Conservation (phyloP, 805 yeast genomes). For the Ogataea zsoltii region DNA sequence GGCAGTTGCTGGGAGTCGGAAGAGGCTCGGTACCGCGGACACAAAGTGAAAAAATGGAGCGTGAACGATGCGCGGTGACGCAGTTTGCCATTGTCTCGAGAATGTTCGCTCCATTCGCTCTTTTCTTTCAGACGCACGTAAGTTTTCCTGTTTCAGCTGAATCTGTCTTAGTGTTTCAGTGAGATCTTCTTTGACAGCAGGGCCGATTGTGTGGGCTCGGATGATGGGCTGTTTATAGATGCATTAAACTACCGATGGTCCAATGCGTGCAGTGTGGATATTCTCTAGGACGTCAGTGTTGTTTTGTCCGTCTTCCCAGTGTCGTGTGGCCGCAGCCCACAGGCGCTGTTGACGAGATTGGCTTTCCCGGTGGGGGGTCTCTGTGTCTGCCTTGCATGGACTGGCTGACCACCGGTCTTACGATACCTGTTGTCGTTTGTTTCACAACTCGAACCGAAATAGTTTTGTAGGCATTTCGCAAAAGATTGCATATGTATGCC, state of each 20-base stretch:
- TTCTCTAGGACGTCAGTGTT: not conserved
- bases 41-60: not conserved
- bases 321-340: no score
- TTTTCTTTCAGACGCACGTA: slow-evolving; percentile 1
- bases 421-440: no score
- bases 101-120: not conserved
- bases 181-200: slow-evolving; percentile 3
- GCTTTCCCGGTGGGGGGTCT: no score
- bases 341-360: no score
- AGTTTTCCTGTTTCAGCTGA: slow-evolving; percentile 5
- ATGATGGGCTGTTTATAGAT: not conserved
- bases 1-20: no score
- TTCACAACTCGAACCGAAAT: no score
- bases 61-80: slow-evolving; percentile 2
- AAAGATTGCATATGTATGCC: no score
- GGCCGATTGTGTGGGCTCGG: not conserved
- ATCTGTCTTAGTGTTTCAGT: not conserved
- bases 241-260: slow-evolving; percentile 6
- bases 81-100: not conserved
- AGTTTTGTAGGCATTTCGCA: no score
- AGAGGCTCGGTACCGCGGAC: not conserved
- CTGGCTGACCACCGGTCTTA: no score
- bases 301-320: no score
- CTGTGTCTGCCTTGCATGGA: no score
- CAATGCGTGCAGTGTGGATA: not conserved